Conservation (phyloP, 176 grass and related monocot species). For the Neostapfia colusana region DNA sequence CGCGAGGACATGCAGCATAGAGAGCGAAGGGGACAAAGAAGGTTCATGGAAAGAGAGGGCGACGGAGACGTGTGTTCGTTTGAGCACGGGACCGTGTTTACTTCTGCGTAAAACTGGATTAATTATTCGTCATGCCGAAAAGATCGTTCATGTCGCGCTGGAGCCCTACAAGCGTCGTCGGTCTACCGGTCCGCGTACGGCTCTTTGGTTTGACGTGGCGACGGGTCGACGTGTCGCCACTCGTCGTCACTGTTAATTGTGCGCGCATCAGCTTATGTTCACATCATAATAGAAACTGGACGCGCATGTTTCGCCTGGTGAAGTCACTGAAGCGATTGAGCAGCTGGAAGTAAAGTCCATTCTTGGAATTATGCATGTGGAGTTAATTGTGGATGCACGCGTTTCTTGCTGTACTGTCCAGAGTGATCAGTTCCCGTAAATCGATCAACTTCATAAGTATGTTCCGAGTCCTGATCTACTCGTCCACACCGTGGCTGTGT, state of each 20-base stretch:
- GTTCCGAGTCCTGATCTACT: neutral
- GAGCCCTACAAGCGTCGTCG: neutral
- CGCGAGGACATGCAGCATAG: neutral
- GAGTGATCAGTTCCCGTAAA: neutral
- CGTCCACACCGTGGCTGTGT: neutral
- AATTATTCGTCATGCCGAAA: neutral
- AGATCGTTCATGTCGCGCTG: constrained; percentile 1
- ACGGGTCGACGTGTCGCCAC: neutral
- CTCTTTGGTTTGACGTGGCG: neutral
- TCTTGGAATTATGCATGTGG: no score
- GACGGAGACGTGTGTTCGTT: no score
- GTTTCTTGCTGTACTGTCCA: neutral
- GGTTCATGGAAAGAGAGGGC: constrained; percentile 38
- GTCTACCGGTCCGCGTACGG: constrained; percentile 24
- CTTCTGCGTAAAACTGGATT: neutral
- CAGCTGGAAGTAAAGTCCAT: neutral
- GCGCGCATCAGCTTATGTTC: neutral
- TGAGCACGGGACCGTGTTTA: neutral
- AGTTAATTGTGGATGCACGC: neutral
- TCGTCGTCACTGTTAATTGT: neutral
- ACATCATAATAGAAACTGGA: neutral
- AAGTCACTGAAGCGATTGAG: neutral
- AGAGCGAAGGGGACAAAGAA: neutral
- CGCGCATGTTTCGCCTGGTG: neutral
- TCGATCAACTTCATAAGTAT: neutral